Conservation (phyloP, 2,329 filamentous ascomycete species). For the Epichloe festucae region DNA sequence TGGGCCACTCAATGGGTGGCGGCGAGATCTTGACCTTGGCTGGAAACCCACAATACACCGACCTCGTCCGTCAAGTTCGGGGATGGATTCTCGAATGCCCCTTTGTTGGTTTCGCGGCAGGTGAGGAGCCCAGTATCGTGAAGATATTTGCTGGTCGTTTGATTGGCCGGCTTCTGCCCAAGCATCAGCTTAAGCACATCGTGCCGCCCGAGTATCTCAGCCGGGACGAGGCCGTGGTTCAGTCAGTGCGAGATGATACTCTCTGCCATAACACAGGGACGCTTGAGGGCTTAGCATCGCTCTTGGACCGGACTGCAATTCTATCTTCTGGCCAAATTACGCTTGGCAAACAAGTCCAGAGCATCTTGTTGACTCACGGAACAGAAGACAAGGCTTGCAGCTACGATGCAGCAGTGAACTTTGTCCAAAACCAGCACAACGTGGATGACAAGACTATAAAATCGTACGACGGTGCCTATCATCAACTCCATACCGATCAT, state of each 20-base stretch:
- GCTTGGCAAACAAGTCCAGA: slow-evolving; percentile 41
- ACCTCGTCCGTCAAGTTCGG: slow-evolving; percentile 46
- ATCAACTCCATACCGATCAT: slow-evolving; percentile 55
- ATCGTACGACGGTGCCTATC: slow-evolving; percentile 64
- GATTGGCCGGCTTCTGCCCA: slow-evolving; percentile 54
- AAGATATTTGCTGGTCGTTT: slow-evolving; percentile 55
- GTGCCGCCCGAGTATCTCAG: slow-evolving; percentile 52
- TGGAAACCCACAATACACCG: slow-evolving; percentile 34
- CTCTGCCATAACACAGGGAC: slow-evolving; percentile 77
- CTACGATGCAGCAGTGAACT: slow-evolving; percentile 50
- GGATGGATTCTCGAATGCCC: slow-evolving; percentile 70
- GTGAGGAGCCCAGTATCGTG: slow-evolving; percentile 47
- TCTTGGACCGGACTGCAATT: slow-evolving; percentile 60
- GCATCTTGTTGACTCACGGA: slow-evolving; percentile 64
- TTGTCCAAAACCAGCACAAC: slow-evolving; percentile 42
- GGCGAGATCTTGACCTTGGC: slow-evolving; percentile 56
- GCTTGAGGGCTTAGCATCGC: slow-evolving; percentile 61
- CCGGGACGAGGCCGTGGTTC: slow-evolving; percentile 51
- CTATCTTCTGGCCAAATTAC: slow-evolving; percentile 43
- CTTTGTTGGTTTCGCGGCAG: slow-evolving; percentile 59
- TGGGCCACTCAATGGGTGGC: slow-evolving; percentile 89
- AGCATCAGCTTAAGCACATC: slow-evolving; percentile 50
- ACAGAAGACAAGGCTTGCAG: slow-evolving; percentile 59
- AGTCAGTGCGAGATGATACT: slow-evolving; percentile 49
- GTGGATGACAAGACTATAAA: slow-evolving; percentile 58